Base-by-base conservation (phyloP, 2,329 filamentous ascomycete species). In the Leptodontidium sp. region DNA sequence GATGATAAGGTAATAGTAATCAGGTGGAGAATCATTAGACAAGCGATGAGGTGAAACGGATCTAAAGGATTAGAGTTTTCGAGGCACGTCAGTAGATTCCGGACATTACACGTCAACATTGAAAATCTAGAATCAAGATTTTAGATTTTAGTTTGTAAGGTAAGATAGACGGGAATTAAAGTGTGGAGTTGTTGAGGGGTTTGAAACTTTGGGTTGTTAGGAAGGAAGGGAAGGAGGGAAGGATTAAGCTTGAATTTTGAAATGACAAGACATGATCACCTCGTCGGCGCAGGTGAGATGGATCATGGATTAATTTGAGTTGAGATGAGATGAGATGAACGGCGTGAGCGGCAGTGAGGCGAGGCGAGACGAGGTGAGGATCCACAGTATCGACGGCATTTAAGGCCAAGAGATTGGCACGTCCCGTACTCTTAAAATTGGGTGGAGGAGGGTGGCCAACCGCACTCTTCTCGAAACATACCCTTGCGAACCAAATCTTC, bases 401-500 rank as follows among this genome's bases (percentile, higher is more conserved):
- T 26, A 55, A 11, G 15, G 43, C 43, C 17, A 47, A n/a, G 43
- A n/a, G 57, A 32, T 14, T 61, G 35, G 57, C 21, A 40, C 57
- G 43, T 40, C 24, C 26, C 57, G 35, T 29, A 40, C 57, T 29
- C 11, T 29, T 2, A 53, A 66, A 53, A 38, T 52, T 55, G 43
- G 32, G 26, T 55, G 49, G 43, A 12, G 43, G 17, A n/a, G 14
- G 8, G 5, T 40, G 38, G 38, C 5, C 9, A 40, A 40, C 8
- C 11, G 2, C 52, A 63, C 26, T 67, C 45, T 63, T 43, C 17
- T 58, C 59, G 65, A 67, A 67, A 67, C 65, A 59, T 38, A 32
- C 50, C 65, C 65, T 55, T 50, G 65, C 26, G 40, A 21, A 21
- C 4, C 12, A 29, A 15, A 62, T 55, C 52, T 32, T 61, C 50